phyloP scores from a whole-genome alignment of 179 eudicot species.

The Spergularia azorica region DNA sequence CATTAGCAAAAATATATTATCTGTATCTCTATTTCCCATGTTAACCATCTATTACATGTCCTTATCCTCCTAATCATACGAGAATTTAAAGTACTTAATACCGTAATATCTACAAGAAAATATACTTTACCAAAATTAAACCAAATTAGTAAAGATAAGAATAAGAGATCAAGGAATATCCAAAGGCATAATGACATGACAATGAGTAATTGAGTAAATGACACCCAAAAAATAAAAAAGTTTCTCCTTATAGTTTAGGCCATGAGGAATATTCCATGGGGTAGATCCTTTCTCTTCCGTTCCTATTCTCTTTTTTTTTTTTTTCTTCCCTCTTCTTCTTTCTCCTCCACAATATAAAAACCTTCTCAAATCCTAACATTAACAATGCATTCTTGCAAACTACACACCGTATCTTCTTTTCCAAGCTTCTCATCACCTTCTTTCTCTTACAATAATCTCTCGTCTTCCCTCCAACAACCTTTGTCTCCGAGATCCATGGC shows the following conservation, averaged over 20 bases:
- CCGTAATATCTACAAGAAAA: too few species aligned
- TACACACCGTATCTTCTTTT: neutral
- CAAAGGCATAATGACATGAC: conserved; percentile 36
- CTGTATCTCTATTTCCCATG: too few species aligned
- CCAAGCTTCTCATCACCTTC: neutral
- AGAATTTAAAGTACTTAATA: too few species aligned
- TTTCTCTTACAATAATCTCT: conserved; percentile 10
- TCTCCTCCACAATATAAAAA: conserved; percentile 19
- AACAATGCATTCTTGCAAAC: conserved; percentile 16
- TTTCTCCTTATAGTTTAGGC: neutral
- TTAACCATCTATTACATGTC: too few species aligned
- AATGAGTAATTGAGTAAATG: neutral
- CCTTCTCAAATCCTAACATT: neutral
- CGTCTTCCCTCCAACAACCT: neutral
- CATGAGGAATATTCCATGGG: neutral
- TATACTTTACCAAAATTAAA: neutral
- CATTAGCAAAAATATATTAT: too few species aligned
- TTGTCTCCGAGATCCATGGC: conserved; percentile 41
- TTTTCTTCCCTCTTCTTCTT: neutral
- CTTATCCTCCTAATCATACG: too few species aligned
- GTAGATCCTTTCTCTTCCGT: conserved; percentile 5
- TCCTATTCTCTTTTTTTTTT: neutral
- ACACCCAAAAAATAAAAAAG: neutral
- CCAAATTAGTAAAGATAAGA: neutral
- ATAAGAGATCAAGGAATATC: conserved; percentile 35